These are phyloP conservation scores for Plasmodium sp. DNA, from an alignment of 169 alveolate species.

Conservation along the genomic window DNA sequence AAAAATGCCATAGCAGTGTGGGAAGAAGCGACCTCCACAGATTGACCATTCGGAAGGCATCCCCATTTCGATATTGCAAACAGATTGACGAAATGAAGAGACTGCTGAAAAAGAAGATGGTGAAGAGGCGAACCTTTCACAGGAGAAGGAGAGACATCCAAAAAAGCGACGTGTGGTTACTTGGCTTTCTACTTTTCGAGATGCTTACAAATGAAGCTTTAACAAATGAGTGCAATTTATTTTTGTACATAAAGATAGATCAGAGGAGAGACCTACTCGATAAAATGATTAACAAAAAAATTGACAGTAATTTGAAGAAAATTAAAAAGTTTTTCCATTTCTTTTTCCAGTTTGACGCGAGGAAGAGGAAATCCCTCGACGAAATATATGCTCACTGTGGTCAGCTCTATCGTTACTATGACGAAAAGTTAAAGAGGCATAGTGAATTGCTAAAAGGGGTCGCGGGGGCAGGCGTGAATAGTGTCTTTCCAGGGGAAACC, in stretches of 20 bases:
- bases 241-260: slow-evolving; percentile 39
- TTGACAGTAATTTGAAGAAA: background rate
- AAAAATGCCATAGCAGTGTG: background rate
- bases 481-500: background rate
- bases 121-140: background rate
- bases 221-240: slow-evolving; percentile 15
- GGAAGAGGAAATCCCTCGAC: slow-evolving; percentile 38
- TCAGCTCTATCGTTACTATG: background rate
- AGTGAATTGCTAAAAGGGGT: slow-evolving; percentile 5
- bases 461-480: background rate
- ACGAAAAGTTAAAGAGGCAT: background rate
- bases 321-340: slow-evolving; percentile 12
- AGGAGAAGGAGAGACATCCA: slow-evolving; percentile 21
- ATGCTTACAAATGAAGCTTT: slow-evolving; percentile 35
- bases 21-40: background rate
- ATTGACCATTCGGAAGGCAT: background rate
- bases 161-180: slow-evolving; percentile 55
- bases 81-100: background rate
- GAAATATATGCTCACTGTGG: background rate
- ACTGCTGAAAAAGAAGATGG: background rate
- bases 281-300: slow-evolving; percentile 9
- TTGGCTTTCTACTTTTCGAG: slow-evolving; percentile 44
- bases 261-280: slow-evolving; percentile 17
- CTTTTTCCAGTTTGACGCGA: slow-evolving; percentile 31
- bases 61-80: background rate